Base-by-base conservation (phyloP, 257 asterid genomes). In the Solanum medicagineum region DNA sequence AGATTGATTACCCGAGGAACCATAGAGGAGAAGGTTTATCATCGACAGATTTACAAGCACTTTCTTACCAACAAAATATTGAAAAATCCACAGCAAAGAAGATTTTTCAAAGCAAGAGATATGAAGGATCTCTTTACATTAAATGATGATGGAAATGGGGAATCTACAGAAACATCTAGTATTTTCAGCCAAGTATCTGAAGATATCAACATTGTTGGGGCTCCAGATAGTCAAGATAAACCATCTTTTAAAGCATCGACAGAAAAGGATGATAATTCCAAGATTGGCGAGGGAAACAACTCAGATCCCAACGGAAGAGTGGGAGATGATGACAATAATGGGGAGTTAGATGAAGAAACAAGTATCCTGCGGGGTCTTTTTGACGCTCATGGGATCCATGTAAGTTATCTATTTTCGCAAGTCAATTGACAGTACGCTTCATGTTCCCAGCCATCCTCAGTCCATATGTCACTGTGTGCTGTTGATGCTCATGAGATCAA, bases 21-120 rank as follows among this genome's bases (percentile, higher is more conserved):
- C 68, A 97, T 97, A 84, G 99, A 97, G 88, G 99, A 97, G 95
- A 97, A 97, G 92, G 98, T 97, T 86, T 97, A 97, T 89, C 99
- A 97, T 89, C 90, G 99, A 83, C 98, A 97, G 92, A 97, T 97
- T 83, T 97, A 95, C 90, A 97, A 97, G 89, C 98, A 95, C 89
- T 97, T 94, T 55, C 97, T 97, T 55, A 97, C 99, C 88, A 95
- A 94, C 88, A 97, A 95, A 91, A 97, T 97, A 87, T 89, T 97
- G 91, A 90, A 93, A 90, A 97, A 97, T 90, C 99, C 99, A 10
- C 98, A 94, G 86, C 98, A 97, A 93, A 92, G 93, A 92, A 92
- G 99, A 91, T 92, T 97, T 89, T 97, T 97, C 87, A 97, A 93
- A 92, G 91, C 99, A 85, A 95, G 99, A 47, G 99, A 97, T 86